phyloP scores from a whole-genome alignment of 106 monocot species.

The Allium cepa region DNA sequence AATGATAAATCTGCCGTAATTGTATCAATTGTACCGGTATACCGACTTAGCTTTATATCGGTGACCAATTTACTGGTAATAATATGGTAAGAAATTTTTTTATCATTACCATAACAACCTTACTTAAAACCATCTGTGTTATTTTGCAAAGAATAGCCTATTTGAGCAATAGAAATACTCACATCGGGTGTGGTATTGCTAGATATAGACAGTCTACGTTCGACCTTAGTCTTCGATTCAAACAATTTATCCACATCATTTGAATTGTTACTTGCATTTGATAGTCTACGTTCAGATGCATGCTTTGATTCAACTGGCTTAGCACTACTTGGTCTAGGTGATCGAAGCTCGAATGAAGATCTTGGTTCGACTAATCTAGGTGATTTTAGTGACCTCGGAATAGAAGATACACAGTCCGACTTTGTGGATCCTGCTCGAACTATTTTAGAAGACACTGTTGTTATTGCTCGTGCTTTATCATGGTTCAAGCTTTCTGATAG shows the following conservation, averaged over 20 bases:
- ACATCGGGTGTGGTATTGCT: background rate
- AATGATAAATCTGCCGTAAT: too few relatives aligned
- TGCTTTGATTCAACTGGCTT: conserved; percentile 53
- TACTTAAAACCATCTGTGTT: background rate
- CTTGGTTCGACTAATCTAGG: conserved; percentile 50
- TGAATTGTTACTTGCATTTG: conserved; percentile 32
- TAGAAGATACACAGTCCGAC: conserved; percentile 33
- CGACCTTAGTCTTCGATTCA: background rate
- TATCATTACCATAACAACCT: background rate
- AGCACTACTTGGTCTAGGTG: conserved; percentile 23
- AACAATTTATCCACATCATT: conserved; percentile 22
- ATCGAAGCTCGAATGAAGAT: conserved; percentile 29
- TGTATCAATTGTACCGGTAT: too few relatives aligned
- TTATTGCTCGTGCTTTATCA: conserved; percentile 32
- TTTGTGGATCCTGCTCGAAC: conserved; percentile 28
- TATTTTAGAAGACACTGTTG: conserved; percentile 21
- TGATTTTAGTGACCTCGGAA: conserved; percentile 26
- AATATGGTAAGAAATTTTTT: background rate
- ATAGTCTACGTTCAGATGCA: conserved; percentile 25
- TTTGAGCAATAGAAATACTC: background rate
- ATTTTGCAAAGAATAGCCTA: background rate
- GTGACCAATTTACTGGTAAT: too few relatives aligned
- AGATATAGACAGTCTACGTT: background rate
- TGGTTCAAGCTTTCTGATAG: conserved; percentile 31
- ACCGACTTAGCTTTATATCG: too few relatives aligned